Evolutionary conservation across 257 asterid species (phyloP), one percentile per base, ranked within the genome.

Genomic region (Pogostemon cablin): DNA sequence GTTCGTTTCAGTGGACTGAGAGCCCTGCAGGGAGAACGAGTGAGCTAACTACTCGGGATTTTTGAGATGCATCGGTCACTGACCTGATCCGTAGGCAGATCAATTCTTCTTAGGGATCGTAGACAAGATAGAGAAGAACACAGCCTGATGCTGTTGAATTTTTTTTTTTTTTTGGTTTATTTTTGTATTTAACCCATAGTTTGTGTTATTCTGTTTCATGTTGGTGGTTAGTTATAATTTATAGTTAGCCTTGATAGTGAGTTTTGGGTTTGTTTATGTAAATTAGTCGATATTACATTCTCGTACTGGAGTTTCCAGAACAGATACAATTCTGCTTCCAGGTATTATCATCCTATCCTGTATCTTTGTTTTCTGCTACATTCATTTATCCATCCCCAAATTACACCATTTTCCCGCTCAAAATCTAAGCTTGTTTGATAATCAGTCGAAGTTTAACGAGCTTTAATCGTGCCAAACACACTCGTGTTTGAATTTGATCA

Each of bases 1-100:
- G 66, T 89, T 84, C 11, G 91, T 93, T 2, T 78, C 85, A 0
- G 88, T 90, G 8, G 95, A 93, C 75, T 93, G 82, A 82, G 71
- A 11, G 1, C 11, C 58, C 69, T 2, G 17, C n/a, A 11, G 15
- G 40, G 17, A 38, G 25, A 20, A 20, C 25, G 25, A 67, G 49
- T 47, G 50, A 20, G 37, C n/a, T 64, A 41, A 41, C 15, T 58
- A 11, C 17, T 41, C 44, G 61, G 62, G 52, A 49, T 11, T 11
- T 72, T 54, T 49, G 62, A 9, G 48, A 48, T 70, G 62, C 59
- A 48, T 65, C 52, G 42, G 25, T 20, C 25, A 20, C 25, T 20
- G 25, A 20, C 25, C 25, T 73, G 67, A 38, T 70, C 49, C 15
- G 59, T 69, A 81, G 68, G 65, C 43, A 42, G 61, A 34, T 64